phyloP scores from a whole-genome alignment of 164 flowering plant genomes.

The Vitis rupestris region DNA sequence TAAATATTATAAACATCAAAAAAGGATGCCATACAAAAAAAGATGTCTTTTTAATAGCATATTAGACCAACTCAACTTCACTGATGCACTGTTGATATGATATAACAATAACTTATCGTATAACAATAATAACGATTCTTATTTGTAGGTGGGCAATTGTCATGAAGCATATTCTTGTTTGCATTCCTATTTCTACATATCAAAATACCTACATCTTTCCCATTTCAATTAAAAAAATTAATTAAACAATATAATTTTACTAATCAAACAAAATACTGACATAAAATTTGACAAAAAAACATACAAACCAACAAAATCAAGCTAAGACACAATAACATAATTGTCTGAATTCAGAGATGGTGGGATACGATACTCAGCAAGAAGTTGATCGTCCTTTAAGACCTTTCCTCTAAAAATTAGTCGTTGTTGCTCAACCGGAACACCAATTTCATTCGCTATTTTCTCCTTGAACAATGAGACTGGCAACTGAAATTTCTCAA shows the following conservation, averaged over 20 bases:
- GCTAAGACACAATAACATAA: too few relatives aligned
- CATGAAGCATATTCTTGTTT: not conserved
- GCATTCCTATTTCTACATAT: not conserved
- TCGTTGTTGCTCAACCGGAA: constrained; percentile 89
- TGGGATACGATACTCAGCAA: constrained; percentile 96
- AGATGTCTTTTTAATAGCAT: too few relatives aligned
- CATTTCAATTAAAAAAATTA: not conserved
- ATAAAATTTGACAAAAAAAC: not conserved
- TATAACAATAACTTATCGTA: too few relatives aligned
- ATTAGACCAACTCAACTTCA: too few relatives aligned
- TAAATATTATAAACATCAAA: not conserved
- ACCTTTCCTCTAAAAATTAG: constrained; percentile 96
- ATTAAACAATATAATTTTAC: not conserved
- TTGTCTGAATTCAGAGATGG: not conserved
- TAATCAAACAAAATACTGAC: not conserved
- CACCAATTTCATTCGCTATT: constrained; percentile 63
- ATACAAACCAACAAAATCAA: too few relatives aligned
- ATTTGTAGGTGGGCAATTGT: too few relatives aligned
- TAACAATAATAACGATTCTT: too few relatives aligned
- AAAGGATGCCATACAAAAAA: too few relatives aligned
- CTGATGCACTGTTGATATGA: too few relatives aligned
- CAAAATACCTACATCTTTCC: not conserved
- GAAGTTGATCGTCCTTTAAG: constrained; percentile 80
- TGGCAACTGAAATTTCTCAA: constrained; percentile 51
- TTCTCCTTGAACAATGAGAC: constrained; percentile 84